Conservation (phyloP, 2,329 filamentous ascomycete species). For the Fusarium scirpi region DNA sequence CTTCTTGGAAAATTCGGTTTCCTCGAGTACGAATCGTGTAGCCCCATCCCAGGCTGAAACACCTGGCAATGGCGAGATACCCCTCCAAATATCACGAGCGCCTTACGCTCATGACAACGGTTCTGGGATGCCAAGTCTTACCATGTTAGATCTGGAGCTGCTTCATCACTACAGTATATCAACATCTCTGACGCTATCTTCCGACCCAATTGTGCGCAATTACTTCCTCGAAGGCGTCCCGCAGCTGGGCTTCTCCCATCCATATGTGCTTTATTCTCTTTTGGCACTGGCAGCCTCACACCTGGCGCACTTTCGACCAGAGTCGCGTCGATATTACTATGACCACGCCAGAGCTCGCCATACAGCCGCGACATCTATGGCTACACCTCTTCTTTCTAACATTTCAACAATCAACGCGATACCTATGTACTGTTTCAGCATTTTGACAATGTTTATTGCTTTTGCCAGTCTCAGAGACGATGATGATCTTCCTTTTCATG, state of each 20-base stretch:
- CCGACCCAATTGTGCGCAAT: background rate
- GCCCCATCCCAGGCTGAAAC: too few species aligned
- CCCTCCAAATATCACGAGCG: too few species aligned
- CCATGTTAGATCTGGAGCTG: background rate
- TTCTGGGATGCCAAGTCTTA: background rate
- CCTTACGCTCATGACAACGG: background rate
- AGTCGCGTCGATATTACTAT: conserved; percentile 1
- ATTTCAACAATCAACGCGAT: background rate
- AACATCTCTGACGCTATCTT: background rate
- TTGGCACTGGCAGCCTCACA: background rate
- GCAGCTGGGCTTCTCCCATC: background rate
- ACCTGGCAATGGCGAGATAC: too few species aligned
- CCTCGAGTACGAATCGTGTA: too few species aligned
- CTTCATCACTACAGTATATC: conserved; percentile 5
- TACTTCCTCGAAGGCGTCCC: background rate
- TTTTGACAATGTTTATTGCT: conserved; percentile 1
- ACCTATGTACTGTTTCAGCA: background rate
- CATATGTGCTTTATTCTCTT: background rate
- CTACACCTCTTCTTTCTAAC: background rate
- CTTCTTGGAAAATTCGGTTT: too few species aligned
- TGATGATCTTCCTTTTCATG: background rate
- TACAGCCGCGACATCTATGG: background rate
- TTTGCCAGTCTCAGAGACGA: background rate
- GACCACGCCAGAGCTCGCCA: background rate
- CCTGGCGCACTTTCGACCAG: background rate